Evolutionary conservation across 2,329 filamentous ascomycete species (phyloP).

Genomic region (Bipolaris sorokiniana): DNA sequence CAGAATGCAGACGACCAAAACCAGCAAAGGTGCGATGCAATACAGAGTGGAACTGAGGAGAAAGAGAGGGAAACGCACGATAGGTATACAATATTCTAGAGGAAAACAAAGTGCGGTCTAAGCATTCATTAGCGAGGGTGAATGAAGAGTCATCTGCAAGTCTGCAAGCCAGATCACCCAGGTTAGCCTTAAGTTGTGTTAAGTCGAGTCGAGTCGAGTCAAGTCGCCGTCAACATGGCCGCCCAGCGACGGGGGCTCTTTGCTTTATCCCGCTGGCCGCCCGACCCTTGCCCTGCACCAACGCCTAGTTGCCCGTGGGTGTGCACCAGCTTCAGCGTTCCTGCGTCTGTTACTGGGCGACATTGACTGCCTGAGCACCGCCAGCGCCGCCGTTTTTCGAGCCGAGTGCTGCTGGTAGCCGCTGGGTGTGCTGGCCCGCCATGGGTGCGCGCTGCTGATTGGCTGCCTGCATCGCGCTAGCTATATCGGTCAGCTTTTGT

Average conservation of each 20-base stretch:
- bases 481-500: constrained; percentile 27
- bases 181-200: constrained; percentile 21
- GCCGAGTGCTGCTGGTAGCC: constrained; percentile 37
- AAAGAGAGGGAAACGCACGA: constrained; percentile 14
- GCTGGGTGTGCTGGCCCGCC: constrained; percentile 36
- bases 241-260: constrained; percentile 24
- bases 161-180: constrained; percentile 15
- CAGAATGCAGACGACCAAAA: constrained; percentile 19
- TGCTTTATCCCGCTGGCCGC: constrained; percentile 39
- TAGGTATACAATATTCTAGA: constrained; percentile 19
- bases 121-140: constrained; percentile 31
- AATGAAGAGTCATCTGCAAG: constrained; percentile 33
- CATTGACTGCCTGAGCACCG: constrained; percentile 26
- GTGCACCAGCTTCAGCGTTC: constrained; percentile 27
- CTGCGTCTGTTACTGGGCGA: constrained; percentile 45
- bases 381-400: constrained; percentile 29
- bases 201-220: constrained; percentile 15
- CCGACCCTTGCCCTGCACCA: constrained; percentile 18
- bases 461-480: constrained; percentile 23
- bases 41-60: constrained; percentile 12
- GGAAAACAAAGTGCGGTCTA: constrained; percentile 28
- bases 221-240: constrained; percentile 13
- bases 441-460: constrained; percentile 26
- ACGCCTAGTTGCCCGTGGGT: constrained; percentile 4
- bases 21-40: constrained; percentile 16